phyloP scores from a whole-genome alignment of 2,329 filamentous ascomycete species.

The Dactylellina haptotyla region DNA sequence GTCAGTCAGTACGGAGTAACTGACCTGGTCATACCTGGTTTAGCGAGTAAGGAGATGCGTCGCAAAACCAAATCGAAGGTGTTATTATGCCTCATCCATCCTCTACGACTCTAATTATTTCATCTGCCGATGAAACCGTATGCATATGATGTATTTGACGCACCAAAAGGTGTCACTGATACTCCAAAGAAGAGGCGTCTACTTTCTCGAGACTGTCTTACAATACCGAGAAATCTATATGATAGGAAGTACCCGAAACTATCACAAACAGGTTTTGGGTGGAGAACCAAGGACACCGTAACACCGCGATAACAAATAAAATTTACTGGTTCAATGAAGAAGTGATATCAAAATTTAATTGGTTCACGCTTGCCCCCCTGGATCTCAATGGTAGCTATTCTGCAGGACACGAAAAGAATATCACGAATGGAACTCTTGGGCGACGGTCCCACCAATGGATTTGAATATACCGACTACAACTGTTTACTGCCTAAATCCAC shows the following conservation, averaged over 20 bases:
- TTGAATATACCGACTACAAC: neutral
- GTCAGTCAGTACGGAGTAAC: too few relatives aligned
- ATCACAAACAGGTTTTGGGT: conserved; percentile 26
- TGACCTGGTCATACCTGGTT: neutral
- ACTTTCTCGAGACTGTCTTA: conserved; percentile 11
- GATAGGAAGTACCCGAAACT: conserved; percentile 27
- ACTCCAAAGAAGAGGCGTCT: neutral
- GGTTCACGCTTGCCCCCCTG: neutral
- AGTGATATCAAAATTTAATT: conserved; percentile 7
- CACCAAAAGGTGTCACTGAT: conserved; percentile 23
- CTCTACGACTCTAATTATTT: conserved; percentile 11
- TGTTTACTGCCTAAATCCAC: conserved; percentile 33
- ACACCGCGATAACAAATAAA: conserved; percentile 14
- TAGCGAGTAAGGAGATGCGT: neutral
- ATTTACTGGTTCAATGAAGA: neutral
- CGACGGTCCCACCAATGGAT: too few relatives aligned
- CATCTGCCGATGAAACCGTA: conserved; percentile 25
- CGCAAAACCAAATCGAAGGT: too few relatives aligned
- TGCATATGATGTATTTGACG: conserved; percentile 28
- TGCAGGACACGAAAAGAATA: neutral
- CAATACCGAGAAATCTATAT: neutral
- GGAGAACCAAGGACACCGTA: conserved; percentile 12
- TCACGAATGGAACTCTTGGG: neutral
- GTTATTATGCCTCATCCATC: neutral
- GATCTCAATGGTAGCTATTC: neutral